Percentiles rank a stretch among this genome's conserved stretches.
Evolutionary conservation across 2,329 filamentous ascomycete genomes (phyloP).

Genomic region (Pseudohalonectria lignicola): DNA sequence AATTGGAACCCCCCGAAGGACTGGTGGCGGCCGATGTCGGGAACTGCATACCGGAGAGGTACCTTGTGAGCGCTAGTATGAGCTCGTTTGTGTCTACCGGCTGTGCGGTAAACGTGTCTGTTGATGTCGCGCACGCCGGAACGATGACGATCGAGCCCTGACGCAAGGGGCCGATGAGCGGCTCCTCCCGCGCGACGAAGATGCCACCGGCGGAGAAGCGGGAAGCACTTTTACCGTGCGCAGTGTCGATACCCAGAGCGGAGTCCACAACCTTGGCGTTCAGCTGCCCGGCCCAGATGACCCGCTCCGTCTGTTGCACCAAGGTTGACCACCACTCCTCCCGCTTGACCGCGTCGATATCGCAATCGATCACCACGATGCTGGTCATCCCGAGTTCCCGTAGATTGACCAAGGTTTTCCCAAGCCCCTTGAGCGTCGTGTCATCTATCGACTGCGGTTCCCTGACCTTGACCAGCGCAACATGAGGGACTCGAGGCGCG

Average conservation of each 20-base stretch:
- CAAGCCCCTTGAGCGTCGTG: conserved; percentile 60
- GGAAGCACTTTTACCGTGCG: conserved; percentile 12
- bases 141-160: conserved; percentile 63
- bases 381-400: conserved; percentile 71
- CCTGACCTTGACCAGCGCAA: conserved; percentile 79
- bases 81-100: conserved; percentile 45
- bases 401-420: conserved; percentile 74
- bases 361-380: conserved; percentile 72
- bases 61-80: conserved; percentile 64
- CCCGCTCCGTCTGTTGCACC: conserved; percentile 2
- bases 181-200: conserved; percentile 32
- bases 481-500: conserved; percentile 55
- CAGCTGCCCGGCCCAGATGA: conserved; percentile 34
- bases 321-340: conserved; percentile 1
- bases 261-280: conserved; percentile 58
- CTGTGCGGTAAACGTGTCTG: conserved; percentile 25
- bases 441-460: conserved; percentile 62
- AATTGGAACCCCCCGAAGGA: conserved; percentile 18
- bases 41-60: conserved; percentile 58
- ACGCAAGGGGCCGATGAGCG: conserved; percentile 54
- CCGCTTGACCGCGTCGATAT: conserved; percentile 15
- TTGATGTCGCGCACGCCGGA: conserved; percentile 33
- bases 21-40: conserved; percentile 12
- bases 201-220: conserved; percentile 21
- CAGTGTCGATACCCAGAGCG: conserved; percentile 30